phyloP scores from a whole-genome alignment of 2,329 filamentous ascomycete genomes.

The Epicoccum sorghinum region DNA sequence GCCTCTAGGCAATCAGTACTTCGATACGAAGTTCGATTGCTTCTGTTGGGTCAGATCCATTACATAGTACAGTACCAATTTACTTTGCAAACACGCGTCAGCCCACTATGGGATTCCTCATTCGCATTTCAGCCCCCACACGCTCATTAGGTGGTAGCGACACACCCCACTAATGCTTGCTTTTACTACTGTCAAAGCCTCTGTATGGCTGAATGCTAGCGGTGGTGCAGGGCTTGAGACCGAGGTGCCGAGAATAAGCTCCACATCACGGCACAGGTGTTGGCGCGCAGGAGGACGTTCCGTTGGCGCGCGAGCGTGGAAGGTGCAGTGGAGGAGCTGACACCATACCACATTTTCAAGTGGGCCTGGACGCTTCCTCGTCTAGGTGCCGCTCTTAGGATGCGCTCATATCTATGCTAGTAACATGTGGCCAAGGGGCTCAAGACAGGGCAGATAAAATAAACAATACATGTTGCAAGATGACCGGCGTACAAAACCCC shows the following conservation, averaged over 20 bases:
- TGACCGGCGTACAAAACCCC: conserved; percentile 14
- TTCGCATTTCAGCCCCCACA: background rate
- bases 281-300: conserved; percentile 7
- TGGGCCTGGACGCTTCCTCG: conserved; percentile 13
- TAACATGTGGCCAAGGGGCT: conserved; percentile 8
- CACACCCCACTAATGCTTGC: conserved; percentile 3
- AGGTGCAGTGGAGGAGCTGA: conserved; percentile 11
- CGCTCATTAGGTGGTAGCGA: background rate
- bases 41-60: background rate
- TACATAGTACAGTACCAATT: background rate
- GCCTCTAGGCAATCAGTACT: conserved; percentile 2
- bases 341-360: conserved; percentile 9
- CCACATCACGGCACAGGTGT: conserved; percentile 2
- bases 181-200: conserved; percentile 1
- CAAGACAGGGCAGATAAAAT: conserved; percentile 3
- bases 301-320: conserved; percentile 4
- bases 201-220: conserved; percentile 1
- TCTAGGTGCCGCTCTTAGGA: conserved; percentile 5
- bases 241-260: conserved; percentile 6
- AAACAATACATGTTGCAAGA: conserved; percentile 14
- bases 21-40: conserved; percentile 6
- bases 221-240: background rate
- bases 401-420: conserved; percentile 11
- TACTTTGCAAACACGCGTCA: conserved; percentile 1
- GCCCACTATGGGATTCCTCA: conserved; percentile 2